Evolutionary conservation across 768 basidiomycete species (phyloP).

Genomic region (Obba rivulosa): DNA sequence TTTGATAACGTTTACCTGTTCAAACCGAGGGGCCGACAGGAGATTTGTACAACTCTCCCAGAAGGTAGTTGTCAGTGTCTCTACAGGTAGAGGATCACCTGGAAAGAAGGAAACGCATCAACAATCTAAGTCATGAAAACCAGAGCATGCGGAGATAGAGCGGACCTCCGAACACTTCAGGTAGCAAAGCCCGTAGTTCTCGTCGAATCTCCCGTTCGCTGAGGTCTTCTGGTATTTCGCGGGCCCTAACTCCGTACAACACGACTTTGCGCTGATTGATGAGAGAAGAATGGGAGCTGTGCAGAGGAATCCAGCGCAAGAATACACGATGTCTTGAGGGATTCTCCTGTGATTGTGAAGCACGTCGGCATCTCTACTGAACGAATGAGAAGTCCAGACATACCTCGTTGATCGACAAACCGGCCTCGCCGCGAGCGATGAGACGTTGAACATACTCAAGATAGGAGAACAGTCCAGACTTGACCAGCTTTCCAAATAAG

Average conservation of each 20-base stretch:
- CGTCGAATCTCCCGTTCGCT: constrained; percentile 68
- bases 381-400: constrained; percentile 11
- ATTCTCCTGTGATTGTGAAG: constrained; percentile 27
- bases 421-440: constrained; percentile 72
- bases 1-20: constrained; percentile 65
- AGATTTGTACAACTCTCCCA: constrained; percentile 40
- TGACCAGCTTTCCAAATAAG: constrained; percentile 68
- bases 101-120: neutral
- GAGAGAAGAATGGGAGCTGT: constrained; percentile 51
- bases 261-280: constrained; percentile 65
- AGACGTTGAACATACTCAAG: constrained; percentile 71
- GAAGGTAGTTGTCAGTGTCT: constrained; percentile 9
- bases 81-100: constrained; percentile 9
- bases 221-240: constrained; percentile 66
- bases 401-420: constrained; percentile 51
- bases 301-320: constrained; percentile 68
- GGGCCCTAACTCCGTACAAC: constrained; percentile 61
- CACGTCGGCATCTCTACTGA: neutral
- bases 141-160: too few species aligned
- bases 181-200: constrained; percentile 59
- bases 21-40: constrained; percentile 57
- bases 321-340: constrained; percentile 66
- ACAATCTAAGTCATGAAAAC: too few species aligned
- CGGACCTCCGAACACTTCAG: constrained; percentile 63
- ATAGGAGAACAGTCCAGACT: constrained; percentile 69